Percentiles rank a stretch among this genome's conserved stretches.
Evolutionary conservation across 106 monocot species (phyloP).

Genomic region (Platanthera zijinensis): DNA sequence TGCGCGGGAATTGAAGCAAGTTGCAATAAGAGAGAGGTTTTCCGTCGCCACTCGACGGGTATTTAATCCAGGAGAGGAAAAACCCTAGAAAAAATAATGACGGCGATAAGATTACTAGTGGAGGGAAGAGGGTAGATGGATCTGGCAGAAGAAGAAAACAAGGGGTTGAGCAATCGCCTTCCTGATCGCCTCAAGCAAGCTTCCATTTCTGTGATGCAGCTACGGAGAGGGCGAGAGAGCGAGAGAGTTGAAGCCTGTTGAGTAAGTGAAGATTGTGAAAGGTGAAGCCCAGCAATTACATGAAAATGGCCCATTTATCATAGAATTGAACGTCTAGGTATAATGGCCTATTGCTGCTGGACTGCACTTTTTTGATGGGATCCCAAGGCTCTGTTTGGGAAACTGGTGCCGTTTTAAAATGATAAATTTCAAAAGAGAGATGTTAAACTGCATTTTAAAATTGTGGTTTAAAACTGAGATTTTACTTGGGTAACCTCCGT

Average conservation of each 20-base stretch:
- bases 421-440: too few relatives aligned
- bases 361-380: too few relatives aligned
- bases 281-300: too few relatives aligned
- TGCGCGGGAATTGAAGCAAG: slow-evolving; percentile 9
- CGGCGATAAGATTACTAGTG: neutral
- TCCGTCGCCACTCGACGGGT: neutral
- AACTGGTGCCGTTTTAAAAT: too few relatives aligned
- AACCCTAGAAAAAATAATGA: neutral
- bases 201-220: neutral
- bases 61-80: neutral
- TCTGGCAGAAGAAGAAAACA: neutral
- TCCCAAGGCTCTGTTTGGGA: too few relatives aligned
- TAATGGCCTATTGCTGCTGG: too few relatives aligned
- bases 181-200: slow-evolving; percentile 5
- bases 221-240: neutral
- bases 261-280: too few relatives aligned
- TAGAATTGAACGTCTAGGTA: too few relatives aligned
- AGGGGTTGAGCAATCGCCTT: neutral
- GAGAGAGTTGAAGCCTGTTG: neutral
- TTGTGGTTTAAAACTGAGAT: too few relatives aligned
- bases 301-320: too few relatives aligned
- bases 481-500: too few relatives aligned
- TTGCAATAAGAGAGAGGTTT: neutral
- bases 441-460: too few relatives aligned
- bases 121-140: neutral